Base-by-base conservation (phyloP, 768 basidiomycete species). In the Phanerodontia chrysosporium region DNA sequence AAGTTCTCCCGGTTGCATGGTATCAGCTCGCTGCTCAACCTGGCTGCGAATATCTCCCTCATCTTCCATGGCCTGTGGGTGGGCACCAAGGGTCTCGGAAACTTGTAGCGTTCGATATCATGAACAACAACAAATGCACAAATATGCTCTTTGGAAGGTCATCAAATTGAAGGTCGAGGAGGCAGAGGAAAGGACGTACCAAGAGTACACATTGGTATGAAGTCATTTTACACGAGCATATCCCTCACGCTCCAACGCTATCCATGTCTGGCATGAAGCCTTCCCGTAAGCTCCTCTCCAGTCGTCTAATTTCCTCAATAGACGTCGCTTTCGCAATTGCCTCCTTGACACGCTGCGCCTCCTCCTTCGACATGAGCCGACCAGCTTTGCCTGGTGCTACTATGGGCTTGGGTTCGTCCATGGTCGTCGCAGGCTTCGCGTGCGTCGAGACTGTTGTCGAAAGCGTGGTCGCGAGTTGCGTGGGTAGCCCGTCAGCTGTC, bases 311-410 rank as follows among this genome's bases (percentile, higher is more conserved):
- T 74, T 96, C 93, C 69, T 96, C 93, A 64, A 92, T 83, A 49
- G 90, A 94, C 32, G 87, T 90, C n/a, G 94, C 94, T 62, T 85
- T 87, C 62, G 89, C 88, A 64, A 96, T 95, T 18, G 93, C 93
- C 30, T 85, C 84, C 71, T 86, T 89, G 62, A 96, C 90, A 62
- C 84, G 85, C 65, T 92, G 90, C 67, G 87, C 90, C 66, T 96
- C 93, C 70, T 95, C 92, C 69, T 90, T 91, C 27, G 91, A 92
- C 85, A 96, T 89, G 60, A 96, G 73, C 52, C 93, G 83, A 16
- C 93, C 94, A 1, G 91, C 90, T 69, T 87, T 91, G 30, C 81
- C 84, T 55, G 80, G 67, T 25, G 75, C 68, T 21, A 78, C 74
- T 27, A 78, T 78, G 36, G 80, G 74, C 68, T 84, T 85, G n/a